Evolutionary conservation across 2,329 filamentous ascomycete genomes (phyloP).

Genomic region (Colletotrichum sp.): DNA sequence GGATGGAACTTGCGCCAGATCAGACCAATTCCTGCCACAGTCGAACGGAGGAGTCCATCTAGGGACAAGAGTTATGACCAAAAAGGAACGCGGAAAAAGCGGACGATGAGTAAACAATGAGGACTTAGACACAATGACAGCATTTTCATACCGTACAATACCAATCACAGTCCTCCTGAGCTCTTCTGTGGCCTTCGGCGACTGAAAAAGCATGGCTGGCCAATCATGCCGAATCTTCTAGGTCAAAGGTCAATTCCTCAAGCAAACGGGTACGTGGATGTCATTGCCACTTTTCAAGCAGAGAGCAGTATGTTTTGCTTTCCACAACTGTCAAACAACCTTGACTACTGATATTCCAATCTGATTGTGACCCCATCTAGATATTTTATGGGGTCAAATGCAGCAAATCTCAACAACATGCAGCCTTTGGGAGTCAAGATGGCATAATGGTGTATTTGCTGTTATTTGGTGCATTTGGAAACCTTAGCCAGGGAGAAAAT

Average conservation of each 20-base stretch:
- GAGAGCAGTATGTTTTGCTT: background rate
- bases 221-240: background rate
- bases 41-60: background rate
- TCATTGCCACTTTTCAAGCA: background rate
- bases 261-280: background rate
- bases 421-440: background rate
- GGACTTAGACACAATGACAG: background rate
- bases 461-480: background rate
- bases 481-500: accelerated
- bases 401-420: background rate
- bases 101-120: background rate
- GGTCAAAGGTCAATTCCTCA: background rate
- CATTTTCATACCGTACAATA: background rate
- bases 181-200: background rate
- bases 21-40: background rate
- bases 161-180: background rate
- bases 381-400: background rate
- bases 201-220: background rate
- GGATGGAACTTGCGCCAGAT: background rate
- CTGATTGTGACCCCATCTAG: background rate
- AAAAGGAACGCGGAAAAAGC: background rate
- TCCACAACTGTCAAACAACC: background rate
- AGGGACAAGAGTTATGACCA: background rate
- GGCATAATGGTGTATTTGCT: accelerated
- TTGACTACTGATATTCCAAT: background rate